These are phyloP conservation scores for Pseudotsuga menziesii DNA, from an alignment of 75 land plant species.

Conservation along the genomic window DNA sequence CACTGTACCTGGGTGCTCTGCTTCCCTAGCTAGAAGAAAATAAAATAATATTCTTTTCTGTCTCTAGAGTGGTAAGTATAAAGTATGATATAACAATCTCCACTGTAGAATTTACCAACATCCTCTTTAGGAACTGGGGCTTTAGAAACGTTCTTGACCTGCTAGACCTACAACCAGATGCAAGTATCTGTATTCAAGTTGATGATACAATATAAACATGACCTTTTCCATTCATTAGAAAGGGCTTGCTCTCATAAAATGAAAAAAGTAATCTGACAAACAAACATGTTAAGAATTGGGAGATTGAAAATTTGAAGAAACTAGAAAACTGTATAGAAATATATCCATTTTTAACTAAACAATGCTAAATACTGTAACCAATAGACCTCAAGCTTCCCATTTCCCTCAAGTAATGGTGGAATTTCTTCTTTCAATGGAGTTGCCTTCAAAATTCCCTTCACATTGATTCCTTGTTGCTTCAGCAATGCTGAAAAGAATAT, in stretches of 20 bases:
- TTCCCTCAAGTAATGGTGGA: slow-evolving; percentile 71
- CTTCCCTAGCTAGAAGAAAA: too few relatives aligned
- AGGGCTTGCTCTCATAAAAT: too few relatives aligned
- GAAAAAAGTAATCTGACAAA: not conserved
- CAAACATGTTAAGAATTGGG: not conserved
- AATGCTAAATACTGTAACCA: not conserved
- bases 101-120: slow-evolving; percentile 79
- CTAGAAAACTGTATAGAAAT: too few relatives aligned
- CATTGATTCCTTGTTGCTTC: slow-evolving; percentile 91
- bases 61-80: slow-evolving; percentile 85
- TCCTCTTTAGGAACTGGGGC: slow-evolving; percentile 65
- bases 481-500: slow-evolving; percentile 53
- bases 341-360: too few relatives aligned
- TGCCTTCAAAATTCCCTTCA: slow-evolving; percentile 69
- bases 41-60: slow-evolving; percentile 78
- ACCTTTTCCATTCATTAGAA: not conserved
- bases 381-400: slow-evolving; percentile 80
- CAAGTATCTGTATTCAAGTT: not conserved
- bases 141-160: slow-evolving; percentile 66
- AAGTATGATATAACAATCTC: slow-evolving; percentile 80
- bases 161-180: slow-evolving; percentile 60
- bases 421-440: slow-evolving; percentile 69
- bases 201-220: not conserved
- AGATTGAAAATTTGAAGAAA: not conserved
- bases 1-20: too few relatives aligned